Evolutionary conservation across 805 yeast species (phyloP), one percentile per base, ranked within the genome.

Genomic region (Pichia eremophila): DNA sequence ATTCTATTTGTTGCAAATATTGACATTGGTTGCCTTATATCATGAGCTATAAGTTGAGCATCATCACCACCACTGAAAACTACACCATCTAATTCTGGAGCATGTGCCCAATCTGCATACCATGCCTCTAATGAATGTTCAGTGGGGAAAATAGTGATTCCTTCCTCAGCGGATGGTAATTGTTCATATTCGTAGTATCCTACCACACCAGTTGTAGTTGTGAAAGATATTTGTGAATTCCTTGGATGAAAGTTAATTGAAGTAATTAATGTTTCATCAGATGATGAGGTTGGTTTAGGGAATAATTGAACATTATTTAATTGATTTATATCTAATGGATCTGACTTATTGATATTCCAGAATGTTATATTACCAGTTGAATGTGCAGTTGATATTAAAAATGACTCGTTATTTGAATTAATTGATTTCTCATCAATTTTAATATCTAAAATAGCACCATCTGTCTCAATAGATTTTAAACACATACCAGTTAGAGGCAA

Each of bases 51-150:
- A 14, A 91, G 66, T 15, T 71, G 66, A 8, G 84, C 74, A 65
- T 93, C 98, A 61, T 91, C 99, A 15, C 98, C 98, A 5, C 98
- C 99, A 4, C 89, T 78, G 55, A 82, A 84, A 0, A 88, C 69
- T 0, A 86, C 78, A 48, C 79, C 66, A 15, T 69, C 60, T 39
- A 83, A 60, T 4, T 74, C 75, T 8, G 77, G 76, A 25, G 68
- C 53, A 41, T 72, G 73, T 9, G 86, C 89, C 66, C 81, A 85
- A 2, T 78, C 78, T 7, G 87, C 85, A 6, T 85, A 85, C 98
- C 98, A 90, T 50, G 95, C 86, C 63, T 91, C 96, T 34, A 89
- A 64, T 10, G 74, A 71, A 61, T 91, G 97, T 0, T 63, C 48
- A 1, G 73, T 60, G 10, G 59, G 49, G 35, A 75, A 64, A 31